phyloP scores from a whole-genome alignment of 768 basidiomycete genomes.

The Russula griseocarnosa region DNA sequence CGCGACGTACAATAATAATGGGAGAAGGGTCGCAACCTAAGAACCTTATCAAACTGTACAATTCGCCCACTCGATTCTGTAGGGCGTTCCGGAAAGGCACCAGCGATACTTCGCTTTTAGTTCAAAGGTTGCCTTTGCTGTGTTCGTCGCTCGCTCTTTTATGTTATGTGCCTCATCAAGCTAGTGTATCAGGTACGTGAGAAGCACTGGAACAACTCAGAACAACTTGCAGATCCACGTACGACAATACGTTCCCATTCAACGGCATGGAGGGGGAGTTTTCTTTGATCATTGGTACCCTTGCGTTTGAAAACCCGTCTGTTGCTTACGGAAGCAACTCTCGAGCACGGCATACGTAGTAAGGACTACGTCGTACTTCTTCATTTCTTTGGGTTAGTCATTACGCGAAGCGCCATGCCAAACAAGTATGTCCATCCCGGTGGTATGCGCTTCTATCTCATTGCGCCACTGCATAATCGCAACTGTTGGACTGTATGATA shows the following conservation, averaged over 20 bases:
- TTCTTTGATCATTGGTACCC: conserved; percentile 78
- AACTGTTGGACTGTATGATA: conserved; percentile 42
- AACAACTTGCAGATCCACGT: conserved; percentile 52
- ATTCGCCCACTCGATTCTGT: conserved; percentile 97
- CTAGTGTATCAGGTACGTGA: conserved; percentile 36
- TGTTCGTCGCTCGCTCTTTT: conserved; percentile 91
- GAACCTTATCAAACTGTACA: conserved; percentile 92
- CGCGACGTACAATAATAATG: conserved; percentile 77
- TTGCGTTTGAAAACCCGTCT: conserved; percentile 88
- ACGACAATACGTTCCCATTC: conserved; percentile 81
- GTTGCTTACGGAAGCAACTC: conserved; percentile 89
- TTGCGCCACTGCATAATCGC: conserved; percentile 84
- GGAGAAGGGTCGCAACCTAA: conserved; percentile 87
- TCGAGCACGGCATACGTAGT: conserved; percentile 89
- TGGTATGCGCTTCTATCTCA: conserved; percentile 84
- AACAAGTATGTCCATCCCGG: conserved; percentile 79
- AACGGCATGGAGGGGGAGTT: conserved; percentile 78
- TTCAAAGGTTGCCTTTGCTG: conserved; percentile 95
- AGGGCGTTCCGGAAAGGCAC: conserved; percentile 98
- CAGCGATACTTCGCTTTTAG: conserved; percentile 76
- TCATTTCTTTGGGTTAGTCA: conserved; percentile 61
- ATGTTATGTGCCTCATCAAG: conserved; percentile 98
- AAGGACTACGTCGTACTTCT: conserved; percentile 84
- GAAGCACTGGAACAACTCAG: conserved; percentile 2
- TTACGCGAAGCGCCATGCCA: conserved; percentile 85